Evolutionary conservation across 768 basidiomycete species (phyloP).

Genomic region (Sporobolomyces pararoseus): DNA sequence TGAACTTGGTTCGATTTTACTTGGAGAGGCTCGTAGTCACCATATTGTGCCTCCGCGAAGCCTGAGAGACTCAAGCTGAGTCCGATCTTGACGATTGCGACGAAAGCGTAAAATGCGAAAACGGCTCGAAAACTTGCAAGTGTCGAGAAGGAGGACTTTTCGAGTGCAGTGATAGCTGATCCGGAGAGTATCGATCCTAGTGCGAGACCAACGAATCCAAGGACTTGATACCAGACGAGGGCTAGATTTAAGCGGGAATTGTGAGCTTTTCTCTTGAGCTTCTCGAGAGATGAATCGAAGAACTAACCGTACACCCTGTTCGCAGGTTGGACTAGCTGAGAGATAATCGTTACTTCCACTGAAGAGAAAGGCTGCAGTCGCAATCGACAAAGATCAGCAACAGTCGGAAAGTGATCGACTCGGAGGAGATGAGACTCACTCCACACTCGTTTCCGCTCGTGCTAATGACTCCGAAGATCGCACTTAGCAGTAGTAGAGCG

Average conservation of each 20-base stretch:
- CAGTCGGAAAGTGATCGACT: too few species aligned
- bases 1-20: too few species aligned
- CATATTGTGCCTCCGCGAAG: constrained; percentile 1
- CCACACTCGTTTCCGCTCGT: constrained; percentile 16
- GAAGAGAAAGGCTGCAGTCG: not conserved
- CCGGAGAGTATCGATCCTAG: constrained; percentile 18
- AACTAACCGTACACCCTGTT: constrained; percentile 19
- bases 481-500: constrained; percentile 4
- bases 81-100: constrained; percentile 15
- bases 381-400: too few species aligned
- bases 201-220: constrained; percentile 28
- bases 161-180: not conserved
- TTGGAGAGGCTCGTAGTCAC: too few species aligned
- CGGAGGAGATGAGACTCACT: not conserved
- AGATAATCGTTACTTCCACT: constrained; percentile 20
- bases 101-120: constrained; percentile 18
- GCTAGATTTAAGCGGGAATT: not conserved
- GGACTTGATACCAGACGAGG: constrained; percentile 14
- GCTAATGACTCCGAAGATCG: constrained; percentile 28
- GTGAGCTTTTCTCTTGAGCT: not conserved
- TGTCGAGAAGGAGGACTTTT: not conserved
- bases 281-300: not conserved
- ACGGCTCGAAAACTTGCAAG: constrained; percentile 2
- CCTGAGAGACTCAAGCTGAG: constrained; percentile 7
- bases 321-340: constrained; percentile 19